Evolutionary conservation across 2,329 filamentous ascomycete genomes (phyloP).

Genomic region (Akanthomyces muscarius): DNA sequence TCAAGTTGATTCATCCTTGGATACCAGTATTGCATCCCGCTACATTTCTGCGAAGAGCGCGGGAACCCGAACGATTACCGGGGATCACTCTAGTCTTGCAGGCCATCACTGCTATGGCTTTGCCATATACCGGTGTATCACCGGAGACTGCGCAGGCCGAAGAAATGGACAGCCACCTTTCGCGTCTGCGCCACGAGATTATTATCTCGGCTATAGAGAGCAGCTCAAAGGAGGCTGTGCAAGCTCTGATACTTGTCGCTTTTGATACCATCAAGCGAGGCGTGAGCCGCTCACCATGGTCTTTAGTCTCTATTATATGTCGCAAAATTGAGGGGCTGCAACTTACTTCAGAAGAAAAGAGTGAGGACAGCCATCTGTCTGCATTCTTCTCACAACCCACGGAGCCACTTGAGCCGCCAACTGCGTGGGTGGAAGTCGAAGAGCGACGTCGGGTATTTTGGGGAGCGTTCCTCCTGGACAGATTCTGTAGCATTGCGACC

Average conservation of each 20-base stretch:
- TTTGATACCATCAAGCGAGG: conserved; percentile 19
- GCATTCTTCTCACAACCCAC: conserved; percentile 5
- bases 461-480: conserved; percentile 38
- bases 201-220: conserved; percentile 11
- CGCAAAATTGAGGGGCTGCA: conserved; percentile 18
- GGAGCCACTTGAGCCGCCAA: background rate
- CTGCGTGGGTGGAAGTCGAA: conserved; percentile 35
- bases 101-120: conserved; percentile 15
- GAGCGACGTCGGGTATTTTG: conserved; percentile 39
- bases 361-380: background rate
- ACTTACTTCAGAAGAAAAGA: conserved; percentile 10
- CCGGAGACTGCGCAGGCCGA: background rate
- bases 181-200: conserved; percentile 5
- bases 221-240: conserved; percentile 17
- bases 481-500: conserved; percentile 38
- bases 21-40: conserved; percentile 27
- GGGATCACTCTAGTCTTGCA: conserved; percentile 8
- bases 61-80: background rate
- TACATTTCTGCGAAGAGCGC: conserved; percentile 12
- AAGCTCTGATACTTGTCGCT: conserved; percentile 15
- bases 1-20: conserved; percentile 36
- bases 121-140: background rate
- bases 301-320: conserved; percentile 14
- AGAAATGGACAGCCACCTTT: background rate
- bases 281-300: conserved; percentile 16